phyloP scores from a whole-genome alignment of 805 yeast genomes.

The Starmera quercuum region DNA sequence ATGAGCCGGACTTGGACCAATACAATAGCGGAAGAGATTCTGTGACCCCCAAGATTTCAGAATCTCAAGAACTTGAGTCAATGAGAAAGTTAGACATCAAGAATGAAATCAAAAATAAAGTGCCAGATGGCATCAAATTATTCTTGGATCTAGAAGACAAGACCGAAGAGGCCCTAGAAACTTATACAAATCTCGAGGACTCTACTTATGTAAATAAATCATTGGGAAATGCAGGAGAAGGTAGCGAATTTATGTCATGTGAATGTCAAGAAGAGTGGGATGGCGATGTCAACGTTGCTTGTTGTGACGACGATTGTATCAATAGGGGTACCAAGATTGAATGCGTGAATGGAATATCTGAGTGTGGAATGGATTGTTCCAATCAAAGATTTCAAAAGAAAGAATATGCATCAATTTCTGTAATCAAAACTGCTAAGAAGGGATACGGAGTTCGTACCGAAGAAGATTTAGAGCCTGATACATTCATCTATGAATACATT shows the following conservation, averaged over 20 bases:
- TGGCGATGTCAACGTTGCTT: constrained; percentile 48
- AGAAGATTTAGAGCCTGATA: constrained; percentile 43
- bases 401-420: constrained; percentile 68
- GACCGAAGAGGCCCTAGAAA: constrained; percentile 59
- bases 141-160: constrained; percentile 39
- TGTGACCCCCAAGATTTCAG: constrained; percentile 2
- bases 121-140: constrained; percentile 14
- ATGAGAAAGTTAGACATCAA: constrained; percentile 9
- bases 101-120: constrained; percentile 9
- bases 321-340: constrained; percentile 89
- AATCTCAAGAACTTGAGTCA: constrained; percentile 12
- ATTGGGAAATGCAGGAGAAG: constrained; percentile 62
- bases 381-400: constrained; percentile 83
- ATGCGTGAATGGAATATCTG: constrained; percentile 62
- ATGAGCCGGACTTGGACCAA: constrained; percentile 6
- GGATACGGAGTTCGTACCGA: constrained; percentile 88
- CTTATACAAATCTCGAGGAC: constrained; percentile 48
- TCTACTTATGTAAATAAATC: constrained; percentile 56
- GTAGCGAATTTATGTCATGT: constrained; percentile 83
- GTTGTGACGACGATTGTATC: constrained; percentile 87
- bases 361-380: constrained; percentile 73
- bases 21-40: background rate
- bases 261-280: constrained; percentile 60
- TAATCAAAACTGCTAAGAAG: constrained; percentile 75
- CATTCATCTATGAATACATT: constrained; percentile 85